A percentile compares a stretch with the other conserved stretches of the same genome.
phyloP scores from a whole-genome alignment of 768 basidiomycete genomes.

The Tephrocybe sp. region DNA sequence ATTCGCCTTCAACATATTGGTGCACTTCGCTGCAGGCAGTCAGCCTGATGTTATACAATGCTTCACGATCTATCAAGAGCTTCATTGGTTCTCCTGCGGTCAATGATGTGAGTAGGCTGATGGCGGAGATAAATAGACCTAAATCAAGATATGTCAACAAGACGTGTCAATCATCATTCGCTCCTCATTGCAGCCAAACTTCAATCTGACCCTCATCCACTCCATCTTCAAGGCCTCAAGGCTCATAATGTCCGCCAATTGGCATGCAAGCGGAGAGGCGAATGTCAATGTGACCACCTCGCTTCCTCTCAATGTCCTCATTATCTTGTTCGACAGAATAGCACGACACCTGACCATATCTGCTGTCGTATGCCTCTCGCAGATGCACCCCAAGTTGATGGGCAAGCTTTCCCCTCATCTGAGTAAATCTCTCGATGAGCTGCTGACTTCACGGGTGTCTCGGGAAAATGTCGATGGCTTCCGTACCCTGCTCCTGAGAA shows the following conservation, averaged over 20 bases:
- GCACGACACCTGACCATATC: slow-evolving; percentile 6
- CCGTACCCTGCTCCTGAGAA: slow-evolving; percentile 11
- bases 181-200: too few species aligned
- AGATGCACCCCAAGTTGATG: slow-evolving; percentile 4
- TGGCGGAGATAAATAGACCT: too few species aligned
- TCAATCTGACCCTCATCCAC: too few species aligned
- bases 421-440: slow-evolving; percentile 8
- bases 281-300: neutral
- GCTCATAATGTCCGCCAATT: neutral
- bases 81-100: too few species aligned
- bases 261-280: neutral
- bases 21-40: too few species aligned
- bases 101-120: too few species aligned
- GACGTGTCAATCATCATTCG: too few species aligned
- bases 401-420: slow-evolving; percentile 8
- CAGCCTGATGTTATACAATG: too few species aligned
- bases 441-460: slow-evolving; percentile 12
- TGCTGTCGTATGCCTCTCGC: slow-evolving; percentile 9
- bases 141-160: too few species aligned
- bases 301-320: slow-evolving; percentile 8
- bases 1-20: too few species aligned
- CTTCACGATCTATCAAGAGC: too few species aligned
- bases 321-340: slow-evolving; percentile 11
- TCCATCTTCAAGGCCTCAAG: too few species aligned
- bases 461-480: slow-evolving; percentile 1